phyloP scores from a whole-genome alignment of 148 eudicot species.

The Heliosperma pusillum region DNA sequence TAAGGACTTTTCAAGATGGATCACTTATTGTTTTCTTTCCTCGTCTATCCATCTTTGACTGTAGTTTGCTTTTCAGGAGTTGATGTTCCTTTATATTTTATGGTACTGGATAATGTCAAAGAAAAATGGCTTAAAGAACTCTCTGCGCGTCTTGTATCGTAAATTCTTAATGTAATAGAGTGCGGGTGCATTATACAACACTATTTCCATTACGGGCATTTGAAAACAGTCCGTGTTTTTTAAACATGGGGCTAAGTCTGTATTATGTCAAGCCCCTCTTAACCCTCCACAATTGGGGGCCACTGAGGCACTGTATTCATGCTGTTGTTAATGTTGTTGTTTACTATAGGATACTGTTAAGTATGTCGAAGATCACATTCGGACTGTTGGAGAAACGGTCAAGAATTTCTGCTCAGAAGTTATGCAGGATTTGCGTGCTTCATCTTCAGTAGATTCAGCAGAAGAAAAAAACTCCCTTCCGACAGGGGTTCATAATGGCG shows the following conservation, averaged over 20 bases:
- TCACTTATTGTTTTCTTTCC: background rate
- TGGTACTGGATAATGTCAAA: too few species aligned
- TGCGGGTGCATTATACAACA: too few species aligned
- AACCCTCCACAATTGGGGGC: too few species aligned
- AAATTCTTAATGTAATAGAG: too few species aligned
- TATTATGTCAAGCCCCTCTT: too few species aligned
- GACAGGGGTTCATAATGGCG: slow-evolving; percentile 36
- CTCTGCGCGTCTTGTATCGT: too few species aligned
- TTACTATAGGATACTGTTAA: slow-evolving; percentile 59
- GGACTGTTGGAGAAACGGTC: slow-evolving; percentile 64
- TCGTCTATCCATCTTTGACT: background rate
- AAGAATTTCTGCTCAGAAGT: slow-evolving; percentile 80
- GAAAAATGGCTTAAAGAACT: too few species aligned
- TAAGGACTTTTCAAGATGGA: background rate
- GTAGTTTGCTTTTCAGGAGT: background rate
- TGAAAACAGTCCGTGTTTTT: too few species aligned
- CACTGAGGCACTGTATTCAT: too few species aligned
- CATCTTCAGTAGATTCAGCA: slow-evolving; percentile 39
- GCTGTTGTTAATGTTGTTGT: too few species aligned
- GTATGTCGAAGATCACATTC: slow-evolving; percentile 69
- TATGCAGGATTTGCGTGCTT: slow-evolving; percentile 57
- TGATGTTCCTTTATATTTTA: slow-evolving; percentile 3
- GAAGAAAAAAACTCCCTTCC: slow-evolving; percentile 40
- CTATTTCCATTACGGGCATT: too few species aligned
- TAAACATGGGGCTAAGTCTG: too few species aligned